phyloP scores from a whole-genome alignment of 305 asterid genomes.

The Solanum hybrid region DNA sequence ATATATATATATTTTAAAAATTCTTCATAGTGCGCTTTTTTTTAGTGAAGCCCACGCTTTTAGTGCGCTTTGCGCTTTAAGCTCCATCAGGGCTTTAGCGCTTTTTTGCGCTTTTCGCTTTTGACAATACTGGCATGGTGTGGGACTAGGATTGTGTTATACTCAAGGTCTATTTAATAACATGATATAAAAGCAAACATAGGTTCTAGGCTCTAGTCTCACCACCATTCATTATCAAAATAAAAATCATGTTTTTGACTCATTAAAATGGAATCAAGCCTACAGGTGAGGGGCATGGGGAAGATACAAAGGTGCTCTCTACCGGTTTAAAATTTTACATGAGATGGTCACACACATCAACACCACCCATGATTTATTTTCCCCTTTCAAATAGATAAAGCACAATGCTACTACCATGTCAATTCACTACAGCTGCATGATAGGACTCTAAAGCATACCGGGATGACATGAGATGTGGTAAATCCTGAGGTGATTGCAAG shows the following conservation, averaged over 20 bases:
- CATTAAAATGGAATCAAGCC: background rate
- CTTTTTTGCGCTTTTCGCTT: background rate
- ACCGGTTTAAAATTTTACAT: background rate
- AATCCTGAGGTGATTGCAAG: slow-evolving; percentile 91
- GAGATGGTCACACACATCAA: background rate
- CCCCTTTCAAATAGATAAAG: background rate
- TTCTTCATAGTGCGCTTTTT: background rate
- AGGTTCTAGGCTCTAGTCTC: background rate
- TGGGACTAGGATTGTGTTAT: background rate
- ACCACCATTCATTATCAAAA: background rate
- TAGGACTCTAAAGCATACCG: slow-evolving; percentile 49
- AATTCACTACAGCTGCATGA: background rate
- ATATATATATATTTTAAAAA: too few species aligned
- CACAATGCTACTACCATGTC: background rate
- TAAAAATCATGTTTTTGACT: background rate
- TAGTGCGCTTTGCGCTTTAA: background rate
- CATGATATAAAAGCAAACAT: background rate
- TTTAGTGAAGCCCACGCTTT: background rate
- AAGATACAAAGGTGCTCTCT: background rate
- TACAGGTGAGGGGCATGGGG: background rate
- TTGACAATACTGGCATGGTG: background rate
- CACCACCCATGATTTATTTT: background rate
- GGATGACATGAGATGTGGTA: slow-evolving; percentile 82
- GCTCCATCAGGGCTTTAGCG: background rate
- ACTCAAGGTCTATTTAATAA: background rate